Percentiles rank a stretch among this genome's conserved stretches.
These are phyloP conservation scores for Naganishia albida DNA, from an alignment of 1,284 basidiomycete species.

Conservation along the genomic window DNA sequence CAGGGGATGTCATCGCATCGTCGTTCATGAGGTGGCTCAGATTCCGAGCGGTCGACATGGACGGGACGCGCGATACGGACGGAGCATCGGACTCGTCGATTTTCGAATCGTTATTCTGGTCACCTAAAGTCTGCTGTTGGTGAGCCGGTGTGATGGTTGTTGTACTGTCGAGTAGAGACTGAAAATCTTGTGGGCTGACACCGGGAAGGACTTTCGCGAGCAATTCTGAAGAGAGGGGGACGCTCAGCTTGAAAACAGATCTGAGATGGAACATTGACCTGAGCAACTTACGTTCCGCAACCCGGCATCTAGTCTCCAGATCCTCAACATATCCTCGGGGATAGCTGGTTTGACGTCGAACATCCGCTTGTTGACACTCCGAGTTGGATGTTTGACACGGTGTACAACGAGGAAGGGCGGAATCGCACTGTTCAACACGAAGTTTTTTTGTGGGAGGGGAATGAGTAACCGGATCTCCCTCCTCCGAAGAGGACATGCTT, in stretches of 20 bases:
- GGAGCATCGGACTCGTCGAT: no score
- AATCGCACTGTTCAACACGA: constrained; percentile 26
- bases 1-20: background rate
- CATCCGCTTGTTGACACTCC: constrained; percentile 31
- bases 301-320: constrained; percentile 15
- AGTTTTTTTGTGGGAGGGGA: background rate
- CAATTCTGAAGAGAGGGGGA: constrained; percentile 3
- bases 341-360: constrained; percentile 29
- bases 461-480: background rate
- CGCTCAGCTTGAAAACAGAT: background rate
- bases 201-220: constrained; percentile 15
- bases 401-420: constrained; percentile 26
- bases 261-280: no score
- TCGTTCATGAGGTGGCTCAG: constrained; percentile 4
- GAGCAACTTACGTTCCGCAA: constrained; percentile 17
- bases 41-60: background rate
- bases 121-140: background rate
- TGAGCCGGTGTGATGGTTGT: constrained; percentile 2
- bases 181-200: constrained; percentile 7
- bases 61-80: background rate
- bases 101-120: no score
- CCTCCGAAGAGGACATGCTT: background rate
- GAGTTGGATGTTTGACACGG: constrained; percentile 26
- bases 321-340: constrained; percentile 29
- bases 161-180: constrained; percentile 3